These are phyloP conservation scores for Stemphylium beticola DNA, from an alignment of 2,329 filamentous ascomycete species.

Conservation along the genomic window DNA sequence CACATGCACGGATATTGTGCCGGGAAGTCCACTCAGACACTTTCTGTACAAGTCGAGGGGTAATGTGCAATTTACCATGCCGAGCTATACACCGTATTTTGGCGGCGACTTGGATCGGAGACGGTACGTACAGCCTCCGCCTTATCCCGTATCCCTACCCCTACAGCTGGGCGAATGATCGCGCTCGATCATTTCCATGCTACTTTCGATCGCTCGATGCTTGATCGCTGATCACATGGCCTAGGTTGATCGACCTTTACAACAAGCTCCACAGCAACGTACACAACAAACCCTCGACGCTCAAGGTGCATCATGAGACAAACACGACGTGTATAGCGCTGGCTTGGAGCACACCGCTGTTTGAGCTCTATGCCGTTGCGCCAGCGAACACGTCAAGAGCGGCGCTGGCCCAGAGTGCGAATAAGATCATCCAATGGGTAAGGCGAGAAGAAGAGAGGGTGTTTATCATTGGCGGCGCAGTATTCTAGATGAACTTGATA, in stretches of 20 bases:
- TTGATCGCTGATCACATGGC: not conserved
- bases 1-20: slow-evolving; percentile 74
- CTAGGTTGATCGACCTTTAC: slow-evolving; percentile 72
- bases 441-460: slow-evolving; percentile 89
- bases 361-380: slow-evolving; percentile 96
- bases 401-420: slow-evolving; percentile 82
- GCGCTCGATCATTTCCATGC: too few species aligned
- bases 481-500: slow-evolving; percentile 54
- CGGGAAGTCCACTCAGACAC: slow-evolving; percentile 81
- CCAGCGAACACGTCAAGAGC: slow-evolving; percentile 69
- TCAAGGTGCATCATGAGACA: slow-evolving; percentile 84
- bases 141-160: slow-evolving; percentile 9
- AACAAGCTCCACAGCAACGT: slow-evolving; percentile 81
- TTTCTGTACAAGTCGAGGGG: slow-evolving; percentile 94
- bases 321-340: slow-evolving; percentile 75
- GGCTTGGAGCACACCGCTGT: slow-evolving; percentile 88
- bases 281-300: slow-evolving; percentile 82
- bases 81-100: slow-evolving; percentile 76
- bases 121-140: slow-evolving; percentile 52
- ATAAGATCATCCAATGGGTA: slow-evolving; percentile 89
- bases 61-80: slow-evolving; percentile 96
- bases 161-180: not conserved
- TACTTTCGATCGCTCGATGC: slow-evolving; percentile 9
- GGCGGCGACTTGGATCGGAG: slow-evolving; percentile 64
- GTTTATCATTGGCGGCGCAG: slow-evolving; percentile 97